Base-by-base conservation (phyloP, 2,329 filamentous ascomycete species). In the Niveomyces coronatus region DNA sequence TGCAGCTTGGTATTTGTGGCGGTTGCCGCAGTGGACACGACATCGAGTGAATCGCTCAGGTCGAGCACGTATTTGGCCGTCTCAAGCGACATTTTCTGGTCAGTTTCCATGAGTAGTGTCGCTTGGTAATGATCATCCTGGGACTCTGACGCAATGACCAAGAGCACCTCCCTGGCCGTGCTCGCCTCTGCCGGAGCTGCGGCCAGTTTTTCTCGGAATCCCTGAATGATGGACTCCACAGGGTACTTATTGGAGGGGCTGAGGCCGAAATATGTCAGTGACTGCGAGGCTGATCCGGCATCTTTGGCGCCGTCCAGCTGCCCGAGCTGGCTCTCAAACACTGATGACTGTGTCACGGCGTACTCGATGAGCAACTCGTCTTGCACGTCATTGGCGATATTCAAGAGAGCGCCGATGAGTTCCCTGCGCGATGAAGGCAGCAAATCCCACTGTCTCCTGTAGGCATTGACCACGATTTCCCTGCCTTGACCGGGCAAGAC, bases 361-460 rank as follows among this genome's bases (percentile, higher is more conserved):
- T 57, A 63, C 29, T 62, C 54, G 13, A 53, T 54, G 2, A 63
- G 49, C 9, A 50, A 40, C 15, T 62, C 53, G 29, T 63, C 54
- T 11, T 53, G 50, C 4, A 49, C 38, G 29, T 63, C 56, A 31
- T 58, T 58, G 3, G 59, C 60, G 32, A 63, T 49, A 4, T 40
- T 49, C 45, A 56, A 49, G 5, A 63, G 47, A 5, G 48, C 49
- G 3, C 60, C 55, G 13, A 62, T 53, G 16, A 63, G 37, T 6
- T 48, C 46, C 20, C 48, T 50, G 14, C 56, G 45, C 17, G 50
- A 52, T 9, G 33, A 51, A 2, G 59, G 56, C 5, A 56, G 9
- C 8, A 61, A 44, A 4, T 62, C 56, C 60, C 60, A 63, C 35
- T 63, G 60, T n/a, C 58, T 50, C 28, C 54, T 58, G 42, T 63